A percentile compares a stretch with the other conserved stretches of the same genome.
Evolutionary conservation across 2,329 filamentous ascomycete species (phyloP).

Genomic region (Septoria linicola): DNA sequence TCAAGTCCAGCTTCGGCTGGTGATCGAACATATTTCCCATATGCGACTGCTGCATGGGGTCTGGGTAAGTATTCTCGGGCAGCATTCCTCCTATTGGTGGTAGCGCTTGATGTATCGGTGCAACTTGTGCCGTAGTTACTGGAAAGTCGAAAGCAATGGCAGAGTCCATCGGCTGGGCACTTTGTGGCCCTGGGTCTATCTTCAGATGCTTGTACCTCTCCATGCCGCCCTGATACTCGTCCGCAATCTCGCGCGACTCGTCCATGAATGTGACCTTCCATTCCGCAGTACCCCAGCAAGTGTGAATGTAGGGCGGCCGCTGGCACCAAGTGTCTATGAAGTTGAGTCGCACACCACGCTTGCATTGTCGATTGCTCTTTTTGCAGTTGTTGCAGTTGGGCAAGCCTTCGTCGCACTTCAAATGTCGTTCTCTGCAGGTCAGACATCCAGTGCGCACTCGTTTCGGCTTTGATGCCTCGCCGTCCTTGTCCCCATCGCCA

Average conservation of each 20-base stretch:
- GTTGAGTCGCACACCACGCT: slow-evolving; percentile 81
- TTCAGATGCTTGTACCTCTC: slow-evolving; percentile 61
- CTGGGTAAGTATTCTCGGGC: slow-evolving; percentile 46
- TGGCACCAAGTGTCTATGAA: slow-evolving; percentile 83
- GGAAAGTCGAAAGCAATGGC: slow-evolving; percentile 29
- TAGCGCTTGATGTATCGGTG: slow-evolving; percentile 48
- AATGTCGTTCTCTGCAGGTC: slow-evolving; percentile 83
- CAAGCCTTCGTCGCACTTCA: slow-evolving; percentile 82
- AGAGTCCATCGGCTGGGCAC: slow-evolving; percentile 32
- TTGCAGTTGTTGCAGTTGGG: slow-evolving; percentile 74
- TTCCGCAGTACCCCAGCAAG: slow-evolving; percentile 58
- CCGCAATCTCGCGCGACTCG: slow-evolving; percentile 85
- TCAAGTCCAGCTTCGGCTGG: slow-evolving; percentile 34
- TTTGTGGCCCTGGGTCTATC: slow-evolving; percentile 13
- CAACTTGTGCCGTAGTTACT: slow-evolving; percentile 11
- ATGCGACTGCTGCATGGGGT: slow-evolving; percentile 33
- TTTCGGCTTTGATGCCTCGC: slow-evolving; percentile 62
- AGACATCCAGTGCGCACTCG: slow-evolving; percentile 86
- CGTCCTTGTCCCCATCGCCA: slow-evolving; percentile 35
- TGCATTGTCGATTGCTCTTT: slow-evolving; percentile 83
- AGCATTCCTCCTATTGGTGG: slow-evolving; percentile 53
- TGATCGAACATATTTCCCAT: slow-evolving; percentile 44
- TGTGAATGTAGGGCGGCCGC: slow-evolving; percentile 57
- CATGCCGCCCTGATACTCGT: slow-evolving; percentile 79
- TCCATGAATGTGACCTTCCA: slow-evolving; percentile 79